Evolutionary conservation across 176 grass and related monocot species (phyloP), one percentile per base, ranked within the genome.

Genomic region (Aegilops sharonensis): DNA sequence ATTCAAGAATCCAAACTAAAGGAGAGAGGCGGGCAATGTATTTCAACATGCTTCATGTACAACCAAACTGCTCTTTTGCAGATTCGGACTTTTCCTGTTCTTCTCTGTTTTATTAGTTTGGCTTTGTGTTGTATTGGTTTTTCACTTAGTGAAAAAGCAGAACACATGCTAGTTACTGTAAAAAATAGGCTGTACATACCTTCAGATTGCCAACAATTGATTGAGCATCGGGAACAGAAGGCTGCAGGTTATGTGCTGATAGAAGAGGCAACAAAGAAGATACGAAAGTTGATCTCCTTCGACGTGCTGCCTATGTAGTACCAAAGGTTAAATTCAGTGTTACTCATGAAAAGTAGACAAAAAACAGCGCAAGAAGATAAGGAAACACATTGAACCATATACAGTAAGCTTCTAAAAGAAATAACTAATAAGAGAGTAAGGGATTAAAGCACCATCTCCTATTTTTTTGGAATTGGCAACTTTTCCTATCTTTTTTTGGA

Each of bases 131-230:
- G 5, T 54, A 54, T 54, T 54, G 6, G 50, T 18, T 54, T 18
- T 18, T 18, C 50, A 18, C 15, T 54, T 54, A 17, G 1, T 18
- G 50, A 18, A 54, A 54, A 54, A 18, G 50, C 15, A 54, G 50
- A 54, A 54, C 15, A 18, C 15, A 17, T 18, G 50, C 50, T 54
- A 18, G 3, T 3, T 54, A 54, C 50, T 5, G 15, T 15, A 18
- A 54, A 6, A 18, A 39, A 34, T 31, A 71, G 30, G 30, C 43
- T 64, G 75, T 20, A 84, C 83, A 79, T 78, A 98, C 95, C 92
- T 93, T 98, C 52, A 98, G 81, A 87, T 86, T 91, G 88, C 92
- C 85, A 32, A 91, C 91, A 87, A 98, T 98, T 29, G 95, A 98
- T 81, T 95, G 95, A 83, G 95, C 95, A 68, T 98, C 92, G 72